Evolutionary conservation across 768 basidiomycete species (phyloP).

Genomic region (Mycena belliarum): DNA sequence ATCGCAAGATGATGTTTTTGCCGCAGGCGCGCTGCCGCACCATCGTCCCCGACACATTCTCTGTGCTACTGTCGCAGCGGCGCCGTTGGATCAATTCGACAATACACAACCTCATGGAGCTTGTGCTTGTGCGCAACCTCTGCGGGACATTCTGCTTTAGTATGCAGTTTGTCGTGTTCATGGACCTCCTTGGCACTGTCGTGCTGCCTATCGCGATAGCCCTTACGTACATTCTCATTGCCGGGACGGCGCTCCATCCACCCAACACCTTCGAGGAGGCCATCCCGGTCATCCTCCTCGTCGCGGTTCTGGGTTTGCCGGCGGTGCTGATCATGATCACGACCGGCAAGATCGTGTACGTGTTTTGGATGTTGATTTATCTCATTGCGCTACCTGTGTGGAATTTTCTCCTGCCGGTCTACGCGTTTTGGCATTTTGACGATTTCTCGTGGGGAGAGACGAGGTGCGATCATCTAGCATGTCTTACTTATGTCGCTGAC

Average conservation of each 20-base stretch:
- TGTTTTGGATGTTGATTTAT: constrained; percentile 98
- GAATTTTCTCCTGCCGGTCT: constrained; percentile 93
- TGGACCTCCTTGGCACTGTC: constrained; percentile 91
- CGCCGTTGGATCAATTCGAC: constrained; percentile 99
- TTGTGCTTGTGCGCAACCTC: constrained; percentile 92
- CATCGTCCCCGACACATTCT: constrained; percentile 94
- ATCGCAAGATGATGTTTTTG: constrained; percentile 99
- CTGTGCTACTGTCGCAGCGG: constrained; percentile 91
- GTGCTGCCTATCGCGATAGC: constrained; percentile 93
- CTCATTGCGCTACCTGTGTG: constrained; percentile 90
- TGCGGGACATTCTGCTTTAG: constrained; percentile 99
- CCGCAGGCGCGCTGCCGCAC: constrained; percentile 95
- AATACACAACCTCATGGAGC: constrained; percentile 98
- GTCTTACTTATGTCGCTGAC: constrained; percentile 13
- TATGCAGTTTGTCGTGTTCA: constrained; percentile 99
- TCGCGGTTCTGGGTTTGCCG: constrained; percentile 91
- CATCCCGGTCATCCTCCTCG: constrained; percentile 88
- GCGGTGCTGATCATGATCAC: constrained; percentile 91
- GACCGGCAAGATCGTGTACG: constrained; percentile 91
- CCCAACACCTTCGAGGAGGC: constrained; percentile 88
- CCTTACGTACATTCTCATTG: constrained; percentile 87
- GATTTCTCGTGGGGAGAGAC: constrained; percentile 99
- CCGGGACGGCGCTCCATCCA: constrained; percentile 76
- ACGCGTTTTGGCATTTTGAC: constrained; percentile 99
- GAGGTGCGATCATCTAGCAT: constrained; percentile 58